Evolutionary conservation across 371 early-diverging fungal species (phyloP), one percentile per base, ranked within the genome.

Genomic region (Mucor velutinosus): DNA sequence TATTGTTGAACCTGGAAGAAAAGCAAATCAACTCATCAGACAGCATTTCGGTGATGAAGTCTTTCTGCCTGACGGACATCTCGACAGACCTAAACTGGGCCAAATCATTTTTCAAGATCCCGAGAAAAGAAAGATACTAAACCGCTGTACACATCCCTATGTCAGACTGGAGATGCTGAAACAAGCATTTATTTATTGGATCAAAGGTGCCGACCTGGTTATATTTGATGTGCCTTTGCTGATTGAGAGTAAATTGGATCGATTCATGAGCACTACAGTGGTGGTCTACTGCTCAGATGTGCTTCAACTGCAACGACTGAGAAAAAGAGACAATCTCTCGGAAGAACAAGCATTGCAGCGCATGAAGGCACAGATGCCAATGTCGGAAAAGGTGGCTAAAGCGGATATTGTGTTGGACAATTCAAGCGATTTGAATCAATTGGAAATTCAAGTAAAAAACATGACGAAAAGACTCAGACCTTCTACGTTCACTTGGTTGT

Each of bases 141-240:
- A 97, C 71, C 71, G 70, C 4, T 91, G 92, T 70, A 95, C 95
- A 11, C 99, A 98, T 66, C 98, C 97, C 1, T 87, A 85, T 32
- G 91, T 98, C 11, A 83, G 93, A 35, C 73, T 85, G 19, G 92
- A 91, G 66, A 94, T 97, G 77, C 68, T 95, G 10, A 83, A 84
- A 58, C 76, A 87, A 62, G 77, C 93, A 15, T 74, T 95, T n/a
- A 68, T 79, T 49, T 74, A 84, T 53, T 98, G 94, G 82, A 29
- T 95, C 14, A 79, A 69, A 8, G 94, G 92, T 0, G 77, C 89
- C 0, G 71, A 81, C 5, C 41, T 93, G 25, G 92, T 94, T n/a
- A 84, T 98, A 2, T 79, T 97, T 25, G 99, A 98, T 76, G 93
- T 94, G 1, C 98, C 99, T 17, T 78, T 98, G 56, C 81, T 98